Evolutionary conservation across 495 filamentous ascomycete species (phyloP), one percentile per base, ranked within the genome.

Genomic region (Podospora pseudocomata): DNA sequence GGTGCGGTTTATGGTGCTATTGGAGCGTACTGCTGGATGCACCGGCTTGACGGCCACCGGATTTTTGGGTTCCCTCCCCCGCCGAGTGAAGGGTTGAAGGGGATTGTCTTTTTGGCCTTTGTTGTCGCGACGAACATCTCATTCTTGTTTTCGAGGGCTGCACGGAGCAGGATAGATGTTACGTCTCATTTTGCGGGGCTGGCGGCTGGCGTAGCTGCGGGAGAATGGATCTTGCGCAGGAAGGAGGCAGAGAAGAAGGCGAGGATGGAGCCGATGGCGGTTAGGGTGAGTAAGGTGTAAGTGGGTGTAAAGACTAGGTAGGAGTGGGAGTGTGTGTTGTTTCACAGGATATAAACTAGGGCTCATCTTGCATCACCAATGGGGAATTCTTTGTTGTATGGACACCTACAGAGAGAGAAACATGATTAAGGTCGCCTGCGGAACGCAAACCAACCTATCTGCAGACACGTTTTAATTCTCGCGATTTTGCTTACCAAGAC

Each of bases 121-220:
- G 70, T 85, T 55, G 76, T 84, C 2, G 77, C 75, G 9, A 13
- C 83, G 9, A 86, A 89, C 66, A 64, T 88, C 3, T 60, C 83
- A 3, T 81, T 75, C 16, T 62, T 86, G 63, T 64, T 82, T 34
- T 79, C 69, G 23, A 67, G 66, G 65, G 72, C 44, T 58, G 72
- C 44, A 60, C 69, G 66, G 18, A 19, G 75, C 63, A 73, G 70
- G 19, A 77, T 91, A 57, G 92, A 96, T 71, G 80, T 93, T 65
- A 82, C 81, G 59, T 88, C 89, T n/a, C 92, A 96, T 81, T 70
- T 94, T 32, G 87, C 86, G 27, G 92, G 92, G 2, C 85, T 88
- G 69, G 71, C 81, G 2, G 74, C 78, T 3, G 91, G 90, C 16
- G 71, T 82, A 2, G 56, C 72, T 11, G 80, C 78, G 6, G 82